These are phyloP conservation scores for Xylaria sp. DNA, from an alignment of 2,329 filamentous ascomycete genomes.

Conservation along the genomic window DNA sequence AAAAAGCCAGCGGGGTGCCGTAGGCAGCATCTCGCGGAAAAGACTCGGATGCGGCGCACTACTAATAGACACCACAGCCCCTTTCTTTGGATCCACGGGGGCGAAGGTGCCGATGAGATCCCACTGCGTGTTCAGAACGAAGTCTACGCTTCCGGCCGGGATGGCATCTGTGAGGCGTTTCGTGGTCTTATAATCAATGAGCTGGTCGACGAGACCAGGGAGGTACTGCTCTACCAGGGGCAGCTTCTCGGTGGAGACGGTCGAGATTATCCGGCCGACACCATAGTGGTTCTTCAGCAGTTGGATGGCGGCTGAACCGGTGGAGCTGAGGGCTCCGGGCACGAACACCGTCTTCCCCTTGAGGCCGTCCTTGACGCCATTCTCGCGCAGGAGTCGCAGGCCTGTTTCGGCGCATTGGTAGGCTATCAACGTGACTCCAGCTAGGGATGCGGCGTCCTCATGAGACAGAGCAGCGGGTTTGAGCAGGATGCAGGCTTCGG, in stretches of 20 bases:
- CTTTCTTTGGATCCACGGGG: constrained; percentile 52
- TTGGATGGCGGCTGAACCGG: constrained; percentile 60
- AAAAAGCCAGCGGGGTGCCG: constrained; percentile 54
- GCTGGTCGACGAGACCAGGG: constrained; percentile 59
- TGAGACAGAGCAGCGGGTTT: constrained; percentile 48
- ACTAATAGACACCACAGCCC: constrained; percentile 56
- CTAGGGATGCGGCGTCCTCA: constrained; percentile 53
- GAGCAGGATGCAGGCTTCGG: constrained; percentile 51
- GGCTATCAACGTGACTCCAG: constrained; percentile 54
- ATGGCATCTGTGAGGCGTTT: constrained; percentile 53
- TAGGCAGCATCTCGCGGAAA: constrained; percentile 49
- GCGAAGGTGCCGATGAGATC: constrained; percentile 54
- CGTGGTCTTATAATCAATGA: constrained; percentile 62
- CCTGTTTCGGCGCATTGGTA: constrained; percentile 57
- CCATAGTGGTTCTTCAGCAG: constrained; percentile 63
- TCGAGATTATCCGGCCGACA: constrained; percentile 60
- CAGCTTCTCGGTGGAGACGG: constrained; percentile 64
- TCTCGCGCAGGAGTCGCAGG: constrained; percentile 51
- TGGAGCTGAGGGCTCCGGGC: constrained; percentile 61
- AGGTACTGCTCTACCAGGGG: constrained; percentile 56
- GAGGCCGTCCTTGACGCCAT: constrained; percentile 51
- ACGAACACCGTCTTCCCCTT: constrained; percentile 64
- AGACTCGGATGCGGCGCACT: constrained; percentile 51
- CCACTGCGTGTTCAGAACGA: constrained; percentile 62
- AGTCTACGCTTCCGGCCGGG: constrained; percentile 58